Conservation (phyloP, 192 early-diverging fungal genomes). For the Coemansia sp. region DNA sequence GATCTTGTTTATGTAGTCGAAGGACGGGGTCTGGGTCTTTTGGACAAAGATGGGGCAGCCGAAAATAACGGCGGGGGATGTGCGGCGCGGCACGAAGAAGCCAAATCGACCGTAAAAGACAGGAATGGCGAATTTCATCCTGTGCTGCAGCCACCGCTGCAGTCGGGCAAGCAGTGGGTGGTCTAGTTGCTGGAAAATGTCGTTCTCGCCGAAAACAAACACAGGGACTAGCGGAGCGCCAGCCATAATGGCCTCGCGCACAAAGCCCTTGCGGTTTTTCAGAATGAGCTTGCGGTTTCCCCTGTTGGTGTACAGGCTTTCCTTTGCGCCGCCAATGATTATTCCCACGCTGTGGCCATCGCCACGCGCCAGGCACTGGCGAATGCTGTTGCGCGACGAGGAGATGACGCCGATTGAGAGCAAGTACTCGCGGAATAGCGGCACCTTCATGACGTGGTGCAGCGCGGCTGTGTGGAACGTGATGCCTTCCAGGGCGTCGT, state of each 20-base stretch:
- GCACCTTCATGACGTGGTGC: slow-evolving; percentile 76
- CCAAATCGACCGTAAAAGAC: slow-evolving; percentile 78
- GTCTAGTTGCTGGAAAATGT: slow-evolving; percentile 78
- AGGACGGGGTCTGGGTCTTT: slow-evolving; percentile 22
- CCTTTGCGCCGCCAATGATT: slow-evolving; percentile 90
- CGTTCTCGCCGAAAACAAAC: slow-evolving; percentile 93
- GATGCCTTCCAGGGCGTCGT: slow-evolving; percentile 74
- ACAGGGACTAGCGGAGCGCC: slow-evolving; percentile 84
- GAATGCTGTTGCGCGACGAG: slow-evolving; percentile 75
- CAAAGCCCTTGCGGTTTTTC: slow-evolving; percentile 84
- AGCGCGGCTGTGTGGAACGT: slow-evolving; percentile 61
- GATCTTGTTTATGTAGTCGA: slow-evolving; percentile 37
- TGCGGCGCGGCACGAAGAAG: slow-evolving; percentile 41
- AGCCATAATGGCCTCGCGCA: slow-evolving; percentile 83
- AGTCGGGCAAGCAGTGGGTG: slow-evolving; percentile 63
- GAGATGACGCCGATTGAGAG: slow-evolving; percentile 75
- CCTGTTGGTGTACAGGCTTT: slow-evolving; percentile 71
- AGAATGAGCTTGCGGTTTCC: slow-evolving; percentile 68
- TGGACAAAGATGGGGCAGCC: slow-evolving; percentile 36
- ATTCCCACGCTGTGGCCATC: slow-evolving; percentile 82
- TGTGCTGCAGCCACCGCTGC: slow-evolving; percentile 72
- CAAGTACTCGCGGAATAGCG: slow-evolving; percentile 82
- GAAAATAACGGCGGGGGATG: slow-evolving; percentile 35
- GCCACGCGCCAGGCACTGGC: slow-evolving; percentile 69
- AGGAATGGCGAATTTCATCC: slow-evolving; percentile 72